phyloP scores from a whole-genome alignment of 352 stramenopile genomes.

The Globisporangium ultimum region DNA sequence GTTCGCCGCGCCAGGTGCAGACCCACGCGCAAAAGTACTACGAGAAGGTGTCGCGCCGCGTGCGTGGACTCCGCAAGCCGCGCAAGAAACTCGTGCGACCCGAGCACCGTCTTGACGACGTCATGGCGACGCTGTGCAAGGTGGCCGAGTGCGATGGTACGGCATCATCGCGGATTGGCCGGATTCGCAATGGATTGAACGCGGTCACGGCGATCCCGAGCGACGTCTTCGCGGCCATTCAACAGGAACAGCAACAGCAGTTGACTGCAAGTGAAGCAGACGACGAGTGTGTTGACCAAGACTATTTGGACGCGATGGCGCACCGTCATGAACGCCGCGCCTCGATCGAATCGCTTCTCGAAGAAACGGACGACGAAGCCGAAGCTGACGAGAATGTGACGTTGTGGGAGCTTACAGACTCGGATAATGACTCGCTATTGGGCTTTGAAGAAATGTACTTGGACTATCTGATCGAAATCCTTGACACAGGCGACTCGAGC shows the following conservation, averaged over 20 bases:
- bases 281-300: background rate
- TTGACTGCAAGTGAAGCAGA: too few species aligned
- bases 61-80: constrained; percentile 60
- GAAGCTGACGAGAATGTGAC: background rate
- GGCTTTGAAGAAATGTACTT: constrained; percentile 12
- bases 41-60: constrained; percentile 61
- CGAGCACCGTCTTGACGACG: constrained; percentile 56
- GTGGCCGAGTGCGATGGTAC: constrained; percentile 19
- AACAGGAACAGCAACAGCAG: background rate
- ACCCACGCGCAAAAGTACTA: constrained; percentile 62
- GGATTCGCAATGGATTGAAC: constrained; percentile 14
- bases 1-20: constrained; percentile 62
- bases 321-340: constrained; percentile 8
- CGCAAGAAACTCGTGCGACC: constrained; percentile 52
- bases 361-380: constrained; percentile 10
- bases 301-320: background rate
- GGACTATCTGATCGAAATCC: constrained; percentile 13
- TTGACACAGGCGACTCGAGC: constrained; percentile 7
- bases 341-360: constrained; percentile 16
- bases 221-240: constrained; percentile 5
- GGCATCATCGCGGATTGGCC: constrained; percentile 7
- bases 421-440: constrained; percentile 15
- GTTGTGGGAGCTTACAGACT: constrained; percentile 10
- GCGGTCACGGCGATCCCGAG: constrained; percentile 10
- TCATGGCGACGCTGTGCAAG: constrained; percentile 25